A percentile compares a stretch with the other conserved stretches of the same genome.
Evolutionary conservation across 176 grass and related monocot genomes (phyloP).

Genomic region (maize (Zea mays)): DNA sequence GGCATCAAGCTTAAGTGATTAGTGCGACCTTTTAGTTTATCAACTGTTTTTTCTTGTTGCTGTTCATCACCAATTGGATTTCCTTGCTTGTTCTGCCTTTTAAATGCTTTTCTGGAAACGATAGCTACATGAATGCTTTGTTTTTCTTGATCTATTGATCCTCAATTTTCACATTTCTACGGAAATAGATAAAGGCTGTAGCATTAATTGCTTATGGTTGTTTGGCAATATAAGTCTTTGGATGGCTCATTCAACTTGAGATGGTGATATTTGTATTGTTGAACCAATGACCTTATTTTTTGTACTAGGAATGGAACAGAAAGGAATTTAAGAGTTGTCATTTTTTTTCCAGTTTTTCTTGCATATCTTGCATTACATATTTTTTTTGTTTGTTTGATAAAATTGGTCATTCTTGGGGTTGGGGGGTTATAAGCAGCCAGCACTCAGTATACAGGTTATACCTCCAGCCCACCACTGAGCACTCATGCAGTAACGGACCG

Average conservation of each 20-base stretch:
- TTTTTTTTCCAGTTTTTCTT: background rate
- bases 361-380: background rate
- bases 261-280: constrained; percentile 5
- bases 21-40: background rate
- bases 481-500: background rate
- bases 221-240: background rate
- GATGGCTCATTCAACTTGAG: constrained; percentile 24
- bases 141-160: background rate
- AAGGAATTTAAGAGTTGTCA: background rate
- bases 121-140: background rate
- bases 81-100: background rate
- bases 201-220: constrained; percentile 7
- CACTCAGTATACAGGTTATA: background rate
- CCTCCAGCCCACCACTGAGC: background rate
- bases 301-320: background rate
- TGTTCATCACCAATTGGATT: background rate
- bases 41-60: background rate
- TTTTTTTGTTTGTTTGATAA: background rate
- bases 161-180: constrained; percentile 2
- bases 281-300: background rate
- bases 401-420: background rate
- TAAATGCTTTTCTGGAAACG: background rate
- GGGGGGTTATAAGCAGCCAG: background rate
- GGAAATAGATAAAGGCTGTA: background rate
- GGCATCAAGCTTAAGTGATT: constrained; percentile 27